A percentile compares a stretch with the other conserved stretches of the same genome.
phyloP scores from a whole-genome alignment of 345 rosid species.

The Corchorus capsularis region DNA sequence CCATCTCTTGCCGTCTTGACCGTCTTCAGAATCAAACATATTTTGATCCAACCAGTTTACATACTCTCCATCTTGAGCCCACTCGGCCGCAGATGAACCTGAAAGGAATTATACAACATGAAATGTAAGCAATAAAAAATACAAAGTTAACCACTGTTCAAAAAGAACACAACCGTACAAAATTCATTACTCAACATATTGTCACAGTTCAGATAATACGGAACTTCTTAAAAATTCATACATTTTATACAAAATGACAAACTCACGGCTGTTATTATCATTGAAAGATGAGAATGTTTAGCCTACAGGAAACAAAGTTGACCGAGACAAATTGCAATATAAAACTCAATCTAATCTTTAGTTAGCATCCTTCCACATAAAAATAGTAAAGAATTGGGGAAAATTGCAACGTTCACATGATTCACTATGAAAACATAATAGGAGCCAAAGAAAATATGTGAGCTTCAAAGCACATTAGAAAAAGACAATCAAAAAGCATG shows the following conservation, averaged over 20 bases:
- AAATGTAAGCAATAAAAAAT: neutral
- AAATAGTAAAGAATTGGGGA: no score
- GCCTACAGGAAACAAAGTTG: no score
- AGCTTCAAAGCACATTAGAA: no score
- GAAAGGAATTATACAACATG: conserved; percentile 24
- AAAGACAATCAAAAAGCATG: no score
- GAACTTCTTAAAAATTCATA: conserved; percentile 1
- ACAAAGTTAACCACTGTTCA: neutral
- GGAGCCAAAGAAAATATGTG: no score
- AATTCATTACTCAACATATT: neutral
- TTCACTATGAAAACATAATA: no score
- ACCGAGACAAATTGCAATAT: no score
- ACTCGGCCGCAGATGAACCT: conserved; percentile 92
- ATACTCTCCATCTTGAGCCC: conserved; percentile 86
- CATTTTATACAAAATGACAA: neutral
- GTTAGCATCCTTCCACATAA: no score
- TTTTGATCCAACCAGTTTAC: conserved; percentile 74
- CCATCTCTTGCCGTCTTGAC: conserved; percentile 78
- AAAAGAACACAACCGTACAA: neutral
- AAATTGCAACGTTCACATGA: no score
- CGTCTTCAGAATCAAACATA: conserved; percentile 52
- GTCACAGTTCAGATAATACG: neutral
- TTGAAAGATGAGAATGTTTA: neutral
- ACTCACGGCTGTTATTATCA: neutral
- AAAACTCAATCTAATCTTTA: no score